Evolutionary conservation across 257 asterid genomes (phyloP), one percentile per base, ranked within the genome.

Genomic region (Hygrophila difformis): DNA sequence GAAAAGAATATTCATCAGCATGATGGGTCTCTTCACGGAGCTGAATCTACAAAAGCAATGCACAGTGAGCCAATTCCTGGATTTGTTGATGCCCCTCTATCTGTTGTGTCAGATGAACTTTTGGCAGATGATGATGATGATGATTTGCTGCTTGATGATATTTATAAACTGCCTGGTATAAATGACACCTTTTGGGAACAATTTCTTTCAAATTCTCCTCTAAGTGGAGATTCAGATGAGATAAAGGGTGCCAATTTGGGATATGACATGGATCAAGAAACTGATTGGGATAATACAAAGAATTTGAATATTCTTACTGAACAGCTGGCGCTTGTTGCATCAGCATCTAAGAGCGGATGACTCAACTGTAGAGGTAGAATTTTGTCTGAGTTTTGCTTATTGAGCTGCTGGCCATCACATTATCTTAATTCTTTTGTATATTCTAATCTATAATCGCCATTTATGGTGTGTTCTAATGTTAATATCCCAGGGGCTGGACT

Each of bases 141-240:
- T 59, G 44, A 63, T 24, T 46, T 74, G 66, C 62, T 74, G 66
- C 62, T 65, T 13, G 84, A 65, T 41, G 83, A 68, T 57, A 56
- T 63, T 42, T 79, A 73, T 31, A 70, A 74, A 56, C 85, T 77
- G 39, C 82, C 94, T 1, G 78, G 82, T 20, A 84, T 80, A 45
- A 64, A 74, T 40, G 93, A 84, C 63, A 76, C 62, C 28, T 84
- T 84, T 63, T 77, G 93, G 94, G 94, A 79, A 69, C 93, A 84
- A 28, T 76, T 83, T 67, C 94, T 83, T 41, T 71, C 87, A 5
- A 62, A 56, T 35, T 66, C 72, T 62, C 76, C 86, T 49, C 64
- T 73, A 11, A 17, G 64, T 19, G 84, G 69, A 49, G 82, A 60
- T 49, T 53, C 74, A 1, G 81, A 71, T n/a, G 87, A 76, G 48